These are phyloP conservation scores for Nakaseomyces glabratus DNA, from an alignment of 1,139 yeast genomes.

Conservation along the genomic window DNA sequence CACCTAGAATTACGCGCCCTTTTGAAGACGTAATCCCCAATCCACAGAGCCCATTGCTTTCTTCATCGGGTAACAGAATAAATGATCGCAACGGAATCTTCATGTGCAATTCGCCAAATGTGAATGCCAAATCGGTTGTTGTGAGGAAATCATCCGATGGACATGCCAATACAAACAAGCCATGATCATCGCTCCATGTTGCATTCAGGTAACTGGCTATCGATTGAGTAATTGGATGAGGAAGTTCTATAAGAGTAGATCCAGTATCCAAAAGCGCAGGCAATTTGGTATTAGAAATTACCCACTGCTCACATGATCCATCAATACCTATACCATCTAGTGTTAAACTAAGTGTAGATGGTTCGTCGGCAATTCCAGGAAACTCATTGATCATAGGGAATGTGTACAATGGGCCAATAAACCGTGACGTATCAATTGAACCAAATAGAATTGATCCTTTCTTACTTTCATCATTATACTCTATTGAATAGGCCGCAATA, in stretches of 20 bases:
- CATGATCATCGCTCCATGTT: slow-evolving; percentile 30
- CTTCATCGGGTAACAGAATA: slow-evolving; percentile 18
- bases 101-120: slow-evolving; percentile 47
- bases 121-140: slow-evolving; percentile 30
- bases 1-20: slow-evolving; percentile 49
- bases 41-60: slow-evolving; percentile 29
- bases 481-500: slow-evolving; percentile 46
- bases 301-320: slow-evolving; percentile 18
- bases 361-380: slow-evolving; percentile 18
- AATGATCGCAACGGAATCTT: slow-evolving; percentile 40
- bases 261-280: slow-evolving; percentile 63
- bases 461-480: slow-evolving; percentile 33
- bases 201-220: slow-evolving; percentile 38
- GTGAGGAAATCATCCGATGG: slow-evolving; percentile 12
- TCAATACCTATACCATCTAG: slow-evolving; percentile 35
- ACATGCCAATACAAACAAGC: slow-evolving; percentile 34
- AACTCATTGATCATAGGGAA: slow-evolving; percentile 38
- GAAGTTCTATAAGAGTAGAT: slow-evolving; percentile 50
- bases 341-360: slow-evolving; percentile 39
- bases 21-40: slow-evolving; percentile 31
- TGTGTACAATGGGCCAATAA: slow-evolving; percentile 37
- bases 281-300: slow-evolving; percentile 24
- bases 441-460: slow-evolving; percentile 46
- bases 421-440: slow-evolving; percentile 44
- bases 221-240: slow-evolving; percentile 34